phyloP scores from a whole-genome alignment of 352 stramenopile genomes.

The Globisporangium splendens region DNA sequence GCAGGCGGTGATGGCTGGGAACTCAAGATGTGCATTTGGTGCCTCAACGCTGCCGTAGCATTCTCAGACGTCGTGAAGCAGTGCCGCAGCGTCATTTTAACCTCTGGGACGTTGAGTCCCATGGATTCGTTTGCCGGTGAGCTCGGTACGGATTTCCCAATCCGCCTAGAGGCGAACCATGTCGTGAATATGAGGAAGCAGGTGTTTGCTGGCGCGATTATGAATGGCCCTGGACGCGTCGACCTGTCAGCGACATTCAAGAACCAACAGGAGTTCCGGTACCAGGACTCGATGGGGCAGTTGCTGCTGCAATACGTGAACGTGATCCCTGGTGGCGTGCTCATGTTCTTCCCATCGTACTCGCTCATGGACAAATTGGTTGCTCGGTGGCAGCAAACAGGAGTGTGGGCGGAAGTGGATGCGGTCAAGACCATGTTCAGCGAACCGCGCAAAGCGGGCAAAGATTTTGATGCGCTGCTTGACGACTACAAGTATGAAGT shows the following conservation, averaged over 20 bases:
- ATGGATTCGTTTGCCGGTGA: constrained; percentile 88
- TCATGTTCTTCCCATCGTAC: constrained; percentile 89
- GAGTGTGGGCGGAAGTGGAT: constrained; percentile 57
- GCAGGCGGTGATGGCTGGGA: constrained; percentile 35
- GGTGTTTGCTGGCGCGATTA: constrained; percentile 71
- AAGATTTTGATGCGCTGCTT: constrained; percentile 77
- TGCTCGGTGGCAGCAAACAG: constrained; percentile 66
- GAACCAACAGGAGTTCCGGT: constrained; percentile 77
- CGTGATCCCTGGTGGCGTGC: constrained; percentile 66
- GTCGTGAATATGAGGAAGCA: constrained; percentile 87
- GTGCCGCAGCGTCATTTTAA: constrained; percentile 74
- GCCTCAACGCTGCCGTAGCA: constrained; percentile 76
- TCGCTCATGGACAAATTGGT: constrained; percentile 70
- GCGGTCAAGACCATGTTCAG: constrained; percentile 58
- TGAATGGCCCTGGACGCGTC: constrained; percentile 61
- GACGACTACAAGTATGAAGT: constrained; percentile 72
- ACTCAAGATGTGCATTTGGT: constrained; percentile 85
- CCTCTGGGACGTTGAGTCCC: constrained; percentile 79
- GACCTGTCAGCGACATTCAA: constrained; percentile 76
- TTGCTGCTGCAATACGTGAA: constrained; percentile 67
- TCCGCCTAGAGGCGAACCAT: constrained; percentile 82
- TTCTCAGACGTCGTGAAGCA: constrained; percentile 74
- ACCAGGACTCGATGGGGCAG: constrained; percentile 81
- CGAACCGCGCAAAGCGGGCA: constrained; percentile 69
- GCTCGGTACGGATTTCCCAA: constrained; percentile 73